These are phyloP conservation scores for Coniochaeta pulveracea DNA, from an alignment of 2,329 filamentous ascomycete genomes.

Conservation along the genomic window DNA sequence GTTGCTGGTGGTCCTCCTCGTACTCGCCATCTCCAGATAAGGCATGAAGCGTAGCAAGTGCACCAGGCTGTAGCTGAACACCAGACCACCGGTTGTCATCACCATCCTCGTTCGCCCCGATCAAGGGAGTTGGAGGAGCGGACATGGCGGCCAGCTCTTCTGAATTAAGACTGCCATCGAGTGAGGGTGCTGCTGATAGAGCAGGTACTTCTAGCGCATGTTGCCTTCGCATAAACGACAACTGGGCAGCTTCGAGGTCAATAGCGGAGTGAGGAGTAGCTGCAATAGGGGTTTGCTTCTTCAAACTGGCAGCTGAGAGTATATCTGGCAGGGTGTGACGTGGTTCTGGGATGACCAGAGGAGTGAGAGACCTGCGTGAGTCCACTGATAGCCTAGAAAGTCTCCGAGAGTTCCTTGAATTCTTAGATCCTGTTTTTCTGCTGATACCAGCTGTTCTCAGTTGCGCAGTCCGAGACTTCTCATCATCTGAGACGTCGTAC, in stretches of 20 bases:
- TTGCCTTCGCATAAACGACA: constrained; percentile 57
- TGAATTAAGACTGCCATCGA: constrained; percentile 80
- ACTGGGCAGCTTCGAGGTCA: constrained; percentile 63
- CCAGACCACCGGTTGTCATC: constrained; percentile 56
- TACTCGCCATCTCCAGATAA: constrained; percentile 47
- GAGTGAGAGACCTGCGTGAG: constrained; percentile 27
- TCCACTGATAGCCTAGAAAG: constrained; percentile 26
- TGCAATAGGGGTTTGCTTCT: constrained; percentile 42
- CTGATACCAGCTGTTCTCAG: constrained; percentile 26
- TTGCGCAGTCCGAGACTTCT: constrained; percentile 39
- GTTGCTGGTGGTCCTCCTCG: constrained; percentile 55
- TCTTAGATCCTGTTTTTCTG: constrained; percentile 22
- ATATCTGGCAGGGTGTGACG: constrained; percentile 10
- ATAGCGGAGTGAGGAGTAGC: constrained; percentile 55
- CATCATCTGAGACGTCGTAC: constrained; percentile 77
- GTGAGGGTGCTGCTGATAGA: constrained; percentile 71
- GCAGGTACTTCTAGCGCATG: constrained; percentile 57
- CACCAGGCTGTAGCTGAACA: constrained; percentile 66
- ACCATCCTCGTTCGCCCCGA: constrained; percentile 42
- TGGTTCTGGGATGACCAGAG: constrained; percentile 39
- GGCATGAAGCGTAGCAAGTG: constrained; percentile 69
- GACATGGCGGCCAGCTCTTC: constrained; percentile 79
- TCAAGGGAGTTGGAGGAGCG: constrained; percentile 73
- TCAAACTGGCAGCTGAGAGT: constrained; percentile 21
- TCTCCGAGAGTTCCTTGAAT: constrained; percentile 27